These are phyloP conservation scores for Amanita molliuscula DNA, from an alignment of 768 basidiomycete genomes.

Conservation along the genomic window DNA sequence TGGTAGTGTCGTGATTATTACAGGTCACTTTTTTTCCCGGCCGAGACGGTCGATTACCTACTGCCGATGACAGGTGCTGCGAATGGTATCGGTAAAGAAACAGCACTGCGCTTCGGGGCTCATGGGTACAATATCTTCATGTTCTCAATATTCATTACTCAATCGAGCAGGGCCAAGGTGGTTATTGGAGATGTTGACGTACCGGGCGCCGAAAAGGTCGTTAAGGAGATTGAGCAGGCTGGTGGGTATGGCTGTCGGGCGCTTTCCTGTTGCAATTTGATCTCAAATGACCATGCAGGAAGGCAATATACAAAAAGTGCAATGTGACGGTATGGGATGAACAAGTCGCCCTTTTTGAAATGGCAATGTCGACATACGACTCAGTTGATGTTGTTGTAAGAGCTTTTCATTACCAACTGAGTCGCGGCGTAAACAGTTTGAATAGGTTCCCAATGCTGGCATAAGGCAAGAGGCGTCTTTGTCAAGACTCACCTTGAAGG, in stretches of 20 bases:
- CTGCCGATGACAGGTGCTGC: constrained; percentile 27
- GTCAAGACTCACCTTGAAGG: constrained; percentile 18
- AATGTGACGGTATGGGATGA: constrained; percentile 47
- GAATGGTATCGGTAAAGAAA: constrained; percentile 43
- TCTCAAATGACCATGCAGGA: constrained; percentile 17
- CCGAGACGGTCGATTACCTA: neutral
- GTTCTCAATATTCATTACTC: neutral
- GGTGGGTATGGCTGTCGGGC: constrained; percentile 29
- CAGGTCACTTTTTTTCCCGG: constrained; percentile 22
- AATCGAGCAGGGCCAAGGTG: constrained; percentile 32
- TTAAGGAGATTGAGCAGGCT: constrained; percentile 24
- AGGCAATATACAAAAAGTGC: constrained; percentile 31
- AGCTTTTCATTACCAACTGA: neutral
- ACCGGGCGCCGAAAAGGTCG: constrained; percentile 27
- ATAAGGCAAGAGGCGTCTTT: constrained; percentile 26
- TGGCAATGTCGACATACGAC: constrained; percentile 33
- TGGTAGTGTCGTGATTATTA: constrained; percentile 42
- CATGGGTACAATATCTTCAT: constrained; percentile 28
- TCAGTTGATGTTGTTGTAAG: constrained; percentile 45
- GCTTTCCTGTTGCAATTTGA: neutral
- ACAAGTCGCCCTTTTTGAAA: constrained; percentile 39
- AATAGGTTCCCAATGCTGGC: constrained; percentile 40
- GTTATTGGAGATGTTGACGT: constrained; percentile 43
- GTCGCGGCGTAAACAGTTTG: neutral
- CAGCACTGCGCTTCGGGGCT: constrained; percentile 40